These are phyloP conservation scores for Aureobasidium leucospermi DNA, from an alignment of 2,329 filamentous ascomycete species.

Conservation along the genomic window DNA sequence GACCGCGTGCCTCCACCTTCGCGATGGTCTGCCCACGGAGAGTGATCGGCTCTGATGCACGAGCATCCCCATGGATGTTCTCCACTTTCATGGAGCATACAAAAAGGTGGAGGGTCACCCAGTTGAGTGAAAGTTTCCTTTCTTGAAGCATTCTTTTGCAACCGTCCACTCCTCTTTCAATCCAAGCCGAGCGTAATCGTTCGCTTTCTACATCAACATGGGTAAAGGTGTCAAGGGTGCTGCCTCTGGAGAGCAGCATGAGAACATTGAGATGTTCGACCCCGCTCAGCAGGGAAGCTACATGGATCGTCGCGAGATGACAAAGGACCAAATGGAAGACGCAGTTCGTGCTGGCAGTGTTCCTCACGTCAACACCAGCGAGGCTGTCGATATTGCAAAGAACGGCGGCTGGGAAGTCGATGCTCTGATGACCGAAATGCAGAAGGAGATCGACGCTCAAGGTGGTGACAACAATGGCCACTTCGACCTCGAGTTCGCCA, in stretches of 20 bases:
- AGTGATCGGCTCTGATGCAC: not conserved
- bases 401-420: constrained; percentile 37
- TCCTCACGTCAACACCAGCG: constrained; percentile 22
- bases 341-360: constrained; percentile 25
- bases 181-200: not conserved
- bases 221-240: constrained; percentile 8
- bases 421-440: constrained; percentile 35
- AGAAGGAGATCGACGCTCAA: constrained; percentile 30
- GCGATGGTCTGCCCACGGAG: constrained; percentile 7
- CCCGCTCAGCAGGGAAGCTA: not conserved
- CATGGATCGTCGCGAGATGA: constrained; percentile 13
- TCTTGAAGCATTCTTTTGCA: not conserved
- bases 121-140: not conserved
- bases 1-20: constrained; percentile 2
- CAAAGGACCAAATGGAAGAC: constrained; percentile 20
- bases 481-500: constrained; percentile 52
- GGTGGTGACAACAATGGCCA: constrained; percentile 31
- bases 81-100: constrained; percentile 5
- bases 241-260: constrained; percentile 1
- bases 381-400: constrained; percentile 27
- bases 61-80: constrained; percentile 11
- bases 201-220: constrained; percentile 7
- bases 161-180: not conserved
- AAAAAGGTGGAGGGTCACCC: constrained; percentile 6
- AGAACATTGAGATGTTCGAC: constrained; percentile 9